Evolutionary conservation across 371 early-diverging fungal species (phyloP), one percentile per base, ranked within the genome.

Genomic region (Fennellomyces sp.): DNA sequence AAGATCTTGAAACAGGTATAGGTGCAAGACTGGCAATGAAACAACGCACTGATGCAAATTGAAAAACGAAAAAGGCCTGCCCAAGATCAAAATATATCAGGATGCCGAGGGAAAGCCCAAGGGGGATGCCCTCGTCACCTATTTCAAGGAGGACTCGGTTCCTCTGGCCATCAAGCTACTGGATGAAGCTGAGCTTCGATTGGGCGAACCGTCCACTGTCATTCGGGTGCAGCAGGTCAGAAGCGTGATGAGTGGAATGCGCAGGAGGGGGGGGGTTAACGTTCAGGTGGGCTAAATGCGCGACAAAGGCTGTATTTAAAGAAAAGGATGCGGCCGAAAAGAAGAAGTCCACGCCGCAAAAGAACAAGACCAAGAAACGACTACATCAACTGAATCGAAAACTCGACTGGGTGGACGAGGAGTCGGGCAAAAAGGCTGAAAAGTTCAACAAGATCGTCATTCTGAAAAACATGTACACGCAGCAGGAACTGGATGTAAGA

Each of bases 401-500:
- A 65, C 80, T 96, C 33, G 95, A 93, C 58, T 97, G 97, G 98
- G 84, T 88, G 51, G 97, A 97, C 13, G 88, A 87, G n/a, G 88
- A 88, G 48, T 67, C 65, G 6, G 85, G 88, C 21, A 85, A 86
- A 39, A 91, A 86, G 63, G 69, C 82, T 8, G 93, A 92, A 19
- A 89, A 91, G 63, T 89, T 88, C 65, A 72, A 73, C 52, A 90
- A 90, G 65, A 88, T 93, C 51, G 96, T 96, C 10, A 88, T 97
- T 47, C 73, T 97, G 42, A 95, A 94, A 71, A 85, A 94, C 64
- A 96, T 97, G 97, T 97, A 96, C 66, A 93, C 94, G 2, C 76
- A 85, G 23, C 71, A 89, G 51, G 97, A 97, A 71, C 63, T 97
- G 3, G 94, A 96, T 73, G 90, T 88, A 81, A 60, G 60, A 6